A percentile compares a stretch with the other conserved stretches of the same genome.
These are phyloP conservation scores for Dichotomocladium elegans DNA, from an alignment of 371 early-diverging fungal genomes.

Conservation along the genomic window DNA sequence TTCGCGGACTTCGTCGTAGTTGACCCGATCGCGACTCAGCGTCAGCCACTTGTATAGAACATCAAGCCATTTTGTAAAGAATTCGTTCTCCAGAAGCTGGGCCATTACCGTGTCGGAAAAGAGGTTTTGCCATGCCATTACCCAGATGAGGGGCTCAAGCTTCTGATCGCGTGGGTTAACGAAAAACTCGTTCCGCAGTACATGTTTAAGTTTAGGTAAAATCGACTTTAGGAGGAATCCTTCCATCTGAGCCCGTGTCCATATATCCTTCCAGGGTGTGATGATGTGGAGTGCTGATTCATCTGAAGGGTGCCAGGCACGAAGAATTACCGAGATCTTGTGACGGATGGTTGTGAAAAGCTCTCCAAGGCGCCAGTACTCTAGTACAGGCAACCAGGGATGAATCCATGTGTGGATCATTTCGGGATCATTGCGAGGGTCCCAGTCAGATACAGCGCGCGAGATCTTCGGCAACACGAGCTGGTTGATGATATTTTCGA, in stretches of 20 bases:
- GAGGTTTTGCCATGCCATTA: conserved; percentile 63
- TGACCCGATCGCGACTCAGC: conserved; percentile 39
- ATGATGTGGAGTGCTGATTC: conserved; percentile 55
- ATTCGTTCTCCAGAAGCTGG: conserved; percentile 69
- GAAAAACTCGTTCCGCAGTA: conserved; percentile 58
- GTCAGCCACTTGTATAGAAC: conserved; percentile 68
- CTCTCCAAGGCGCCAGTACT: conserved; percentile 50
- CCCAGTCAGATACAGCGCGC: conserved; percentile 65
- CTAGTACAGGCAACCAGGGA: conserved; percentile 80
- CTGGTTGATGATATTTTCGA: conserved; percentile 71
- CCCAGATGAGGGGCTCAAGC: conserved; percentile 53
- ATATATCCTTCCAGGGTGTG: conserved; percentile 70
- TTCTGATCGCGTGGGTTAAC: conserved; percentile 78
- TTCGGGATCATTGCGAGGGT: conserved; percentile 62
- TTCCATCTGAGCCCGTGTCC: conserved; percentile 56
- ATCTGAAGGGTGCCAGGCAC: conserved; percentile 71
- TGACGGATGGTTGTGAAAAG: conserved; percentile 61
- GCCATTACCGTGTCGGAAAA: conserved; percentile 52
- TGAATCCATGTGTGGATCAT: conserved; percentile 79
- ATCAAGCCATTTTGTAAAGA: conserved; percentile 73
- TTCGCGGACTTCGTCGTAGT: conserved; percentile 56
- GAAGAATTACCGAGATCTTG: conserved; percentile 54
- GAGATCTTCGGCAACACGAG: conserved; percentile 73
- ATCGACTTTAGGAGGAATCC: conserved; percentile 54
- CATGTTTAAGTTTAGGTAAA: conserved; percentile 65